Percentiles rank a stretch among this genome's conserved stretches.
Conservation (phyloP, 2,329 filamentous ascomycete genomes). For the Calycina herbarum region DNA sequence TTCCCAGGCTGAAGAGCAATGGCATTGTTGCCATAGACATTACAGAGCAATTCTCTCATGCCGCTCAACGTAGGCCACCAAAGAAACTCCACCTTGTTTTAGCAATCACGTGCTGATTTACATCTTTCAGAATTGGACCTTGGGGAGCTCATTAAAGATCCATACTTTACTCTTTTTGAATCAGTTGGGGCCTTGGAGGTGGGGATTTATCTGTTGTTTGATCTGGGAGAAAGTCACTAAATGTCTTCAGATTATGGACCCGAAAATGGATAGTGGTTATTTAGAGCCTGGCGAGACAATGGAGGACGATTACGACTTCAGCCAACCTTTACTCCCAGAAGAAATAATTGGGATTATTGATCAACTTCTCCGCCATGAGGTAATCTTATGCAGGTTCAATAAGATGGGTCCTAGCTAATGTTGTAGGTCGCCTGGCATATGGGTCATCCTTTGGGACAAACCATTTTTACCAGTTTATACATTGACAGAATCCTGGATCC, state of each 20-base stretch:
- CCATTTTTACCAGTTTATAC: constrained; percentile 88
- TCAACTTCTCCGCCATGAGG: constrained; percentile 85
- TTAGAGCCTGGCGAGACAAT: constrained; percentile 76
- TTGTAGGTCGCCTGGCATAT: constrained; percentile 89
- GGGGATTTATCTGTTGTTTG: constrained; percentile 24
- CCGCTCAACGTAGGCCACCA: constrained; percentile 49
- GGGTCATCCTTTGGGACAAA: constrained; percentile 94
- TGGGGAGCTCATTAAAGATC: constrained; percentile 91
- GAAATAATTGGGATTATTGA: constrained; percentile 94
- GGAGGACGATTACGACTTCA: constrained; percentile 79
- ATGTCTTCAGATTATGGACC: constrained; percentile 84
- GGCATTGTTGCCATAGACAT: constrained; percentile 60
- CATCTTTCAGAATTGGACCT: constrained; percentile 62
- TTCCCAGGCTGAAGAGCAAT: constrained; percentile 38
- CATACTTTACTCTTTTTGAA: constrained; percentile 89
- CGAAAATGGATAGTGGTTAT: constrained; percentile 97
- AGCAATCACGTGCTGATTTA: constrained; percentile 30
- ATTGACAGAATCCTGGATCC: constrained; percentile 80
- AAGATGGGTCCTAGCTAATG: constrained; percentile 12
- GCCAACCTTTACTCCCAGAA: constrained; percentile 65
- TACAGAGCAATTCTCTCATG: constrained; percentile 54
- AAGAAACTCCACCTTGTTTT: constrained; percentile 9
- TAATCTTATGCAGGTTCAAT: constrained; percentile 38
- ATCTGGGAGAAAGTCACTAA: neutral
- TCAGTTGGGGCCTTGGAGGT: constrained; percentile 84